Conservation (phyloP, 176 grass and related monocot genomes). For the Triticum turgidum region DNA sequence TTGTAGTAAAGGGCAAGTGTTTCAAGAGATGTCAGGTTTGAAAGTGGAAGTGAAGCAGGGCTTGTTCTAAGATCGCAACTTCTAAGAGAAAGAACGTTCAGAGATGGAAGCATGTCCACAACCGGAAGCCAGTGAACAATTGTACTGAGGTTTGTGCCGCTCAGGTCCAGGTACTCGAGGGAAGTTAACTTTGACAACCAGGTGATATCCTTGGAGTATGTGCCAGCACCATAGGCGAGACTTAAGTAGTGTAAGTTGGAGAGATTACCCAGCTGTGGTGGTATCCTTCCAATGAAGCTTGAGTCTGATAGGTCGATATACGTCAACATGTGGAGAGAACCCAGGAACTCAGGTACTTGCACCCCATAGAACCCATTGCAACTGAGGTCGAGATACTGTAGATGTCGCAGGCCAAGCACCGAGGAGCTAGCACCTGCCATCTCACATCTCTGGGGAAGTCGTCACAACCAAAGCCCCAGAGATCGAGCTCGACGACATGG, state of each 20-base stretch:
- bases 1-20: accelerated
- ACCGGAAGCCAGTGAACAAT: neutral
- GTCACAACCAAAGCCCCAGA: neutral
- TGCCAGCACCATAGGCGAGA: too few relatives aligned
- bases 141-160: neutral
- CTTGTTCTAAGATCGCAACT: accelerated
- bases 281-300: constrained; percentile 8
- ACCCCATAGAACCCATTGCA: neutral
- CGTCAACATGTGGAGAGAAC: neutral
- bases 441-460: neutral
- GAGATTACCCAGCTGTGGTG: constrained; percentile 31
- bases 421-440: neutral
- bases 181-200: constrained; percentile 25
- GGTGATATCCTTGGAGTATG: neutral
- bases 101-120: constrained; percentile 7
- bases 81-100: neutral
- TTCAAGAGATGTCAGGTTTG: constrained; percentile 26
- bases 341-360: neutral
- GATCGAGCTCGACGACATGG: constrained; percentile 27
- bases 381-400: neutral
- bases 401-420: neutral
- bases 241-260: constrained; percentile 11
- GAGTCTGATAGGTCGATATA: neutral
- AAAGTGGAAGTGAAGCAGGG: neutral
- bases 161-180: constrained; percentile 7